A percentile compares a stretch with the other conserved stretches of the same genome.
Evolutionary conservation across 1,139 yeast genomes (phyloP).

Genomic region (Debaryomyces robertsiae): DNA sequence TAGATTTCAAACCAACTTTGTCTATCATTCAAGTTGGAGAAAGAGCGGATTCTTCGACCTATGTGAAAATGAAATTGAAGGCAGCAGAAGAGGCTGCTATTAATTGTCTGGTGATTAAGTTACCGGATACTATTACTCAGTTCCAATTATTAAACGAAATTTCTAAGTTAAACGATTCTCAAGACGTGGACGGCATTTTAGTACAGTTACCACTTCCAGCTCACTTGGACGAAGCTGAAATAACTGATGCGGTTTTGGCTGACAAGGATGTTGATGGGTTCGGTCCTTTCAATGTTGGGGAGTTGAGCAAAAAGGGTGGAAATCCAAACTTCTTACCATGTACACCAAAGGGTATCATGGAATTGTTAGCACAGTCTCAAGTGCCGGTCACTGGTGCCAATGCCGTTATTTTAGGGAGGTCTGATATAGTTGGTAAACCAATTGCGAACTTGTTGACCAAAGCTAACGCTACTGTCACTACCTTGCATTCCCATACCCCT

Average conservation of each 20-base stretch:
- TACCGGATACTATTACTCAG: conserved; percentile 64
- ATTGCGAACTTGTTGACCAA: conserved; percentile 79
- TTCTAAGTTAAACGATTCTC: conserved; percentile 63
- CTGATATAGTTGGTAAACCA: conserved; percentile 96
- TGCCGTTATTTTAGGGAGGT: conserved; percentile 95
- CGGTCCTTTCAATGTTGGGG: conserved; percentile 88
- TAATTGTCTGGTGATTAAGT: conserved; percentile 64
- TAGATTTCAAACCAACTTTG: conserved; percentile 73
- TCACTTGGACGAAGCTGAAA: conserved; percentile 74
- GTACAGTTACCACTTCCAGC: conserved; percentile 90
- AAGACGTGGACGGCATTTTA: conserved; percentile 79
- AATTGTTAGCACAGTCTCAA: conserved; percentile 63
- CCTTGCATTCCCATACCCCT: conserved; percentile 74
- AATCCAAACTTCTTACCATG: conserved; percentile 87
- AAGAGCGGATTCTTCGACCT: conserved; percentile 90
- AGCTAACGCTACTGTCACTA: conserved; percentile 85
- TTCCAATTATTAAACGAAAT: conserved; percentile 62
- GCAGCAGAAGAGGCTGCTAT: conserved; percentile 89
- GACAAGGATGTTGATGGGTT: conserved; percentile 96
- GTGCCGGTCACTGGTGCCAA: conserved; percentile 71
- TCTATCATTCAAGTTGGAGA: conserved; percentile 88
- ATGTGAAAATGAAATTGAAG: conserved; percentile 90
- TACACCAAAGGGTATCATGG: conserved; percentile 94
- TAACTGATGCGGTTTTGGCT: conserved; percentile 76
- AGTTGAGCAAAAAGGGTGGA: conserved; percentile 87